Conservation (phyloP, 2,329 filamentous ascomycete genomes). For the Epichloe coenophiala region DNA sequence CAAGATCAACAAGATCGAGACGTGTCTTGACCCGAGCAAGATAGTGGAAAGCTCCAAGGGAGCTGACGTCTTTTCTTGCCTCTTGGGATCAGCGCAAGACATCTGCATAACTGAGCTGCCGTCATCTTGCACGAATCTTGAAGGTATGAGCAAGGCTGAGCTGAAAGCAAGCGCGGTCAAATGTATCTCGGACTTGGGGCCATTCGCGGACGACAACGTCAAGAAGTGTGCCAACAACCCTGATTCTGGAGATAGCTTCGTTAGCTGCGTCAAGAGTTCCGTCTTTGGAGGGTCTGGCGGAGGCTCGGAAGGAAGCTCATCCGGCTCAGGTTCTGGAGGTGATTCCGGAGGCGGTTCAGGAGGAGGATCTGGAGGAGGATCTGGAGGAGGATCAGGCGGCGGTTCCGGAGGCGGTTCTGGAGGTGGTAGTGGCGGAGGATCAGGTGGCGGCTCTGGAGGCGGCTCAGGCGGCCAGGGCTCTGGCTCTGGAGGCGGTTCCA, state of each 20-base stretch:
- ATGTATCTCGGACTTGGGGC: conserved; percentile 6
- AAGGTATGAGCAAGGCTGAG: background rate
- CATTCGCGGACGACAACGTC: background rate
- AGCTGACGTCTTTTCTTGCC: conserved; percentile 2
- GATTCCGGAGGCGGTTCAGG: background rate
- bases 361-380: background rate
- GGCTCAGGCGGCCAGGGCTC: background rate
- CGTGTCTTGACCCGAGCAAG: conserved; percentile 1
- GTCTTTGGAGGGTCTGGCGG: background rate
- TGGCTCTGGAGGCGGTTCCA: background rate
- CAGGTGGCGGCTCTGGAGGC: background rate
- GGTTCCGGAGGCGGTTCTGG: too few relatives aligned
- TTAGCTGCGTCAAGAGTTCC: background rate
- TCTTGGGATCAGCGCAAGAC: background rate
- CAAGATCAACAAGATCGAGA: background rate
- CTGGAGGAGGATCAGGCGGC: background rate
- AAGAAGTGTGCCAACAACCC: background rate
- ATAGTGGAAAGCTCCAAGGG: background rate
- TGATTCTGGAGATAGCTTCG: background rate
- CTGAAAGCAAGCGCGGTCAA: background rate
- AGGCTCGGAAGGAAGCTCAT: background rate
- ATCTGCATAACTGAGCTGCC: conserved; percentile 7
- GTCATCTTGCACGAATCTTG: conserved; percentile 1
- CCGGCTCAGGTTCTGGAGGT: background rate
- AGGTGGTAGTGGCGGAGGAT: background rate